Conservation (phyloP, 2,329 filamentous ascomycete species). For the Chalaropsis thielavioides region DNA sequence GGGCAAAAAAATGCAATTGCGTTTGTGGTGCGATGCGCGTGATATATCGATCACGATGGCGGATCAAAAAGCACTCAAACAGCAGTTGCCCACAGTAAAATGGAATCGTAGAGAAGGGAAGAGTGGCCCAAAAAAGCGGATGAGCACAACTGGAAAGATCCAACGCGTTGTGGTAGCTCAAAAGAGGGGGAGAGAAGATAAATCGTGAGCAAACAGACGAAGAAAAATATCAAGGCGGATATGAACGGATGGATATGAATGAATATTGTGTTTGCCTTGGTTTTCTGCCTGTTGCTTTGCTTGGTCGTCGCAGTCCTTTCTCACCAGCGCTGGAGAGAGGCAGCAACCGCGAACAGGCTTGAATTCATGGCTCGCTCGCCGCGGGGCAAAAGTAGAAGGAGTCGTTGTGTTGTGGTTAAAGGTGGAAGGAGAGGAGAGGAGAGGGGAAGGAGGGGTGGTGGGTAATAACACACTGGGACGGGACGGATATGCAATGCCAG, state of each 20-base stretch:
- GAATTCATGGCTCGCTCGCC: slow-evolving; percentile 13
- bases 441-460: not conserved
- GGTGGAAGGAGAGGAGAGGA: not conserved
- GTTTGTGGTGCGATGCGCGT: not conserved
- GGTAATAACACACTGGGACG: slow-evolving; percentile 4
- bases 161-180: not conserved
- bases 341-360: slow-evolving; percentile 1
- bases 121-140: not conserved
- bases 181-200: not conserved
- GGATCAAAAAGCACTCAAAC: not conserved
- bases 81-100: not conserved
- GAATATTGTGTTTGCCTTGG: not conserved
- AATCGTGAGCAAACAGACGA: not conserved
- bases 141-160: not conserved
- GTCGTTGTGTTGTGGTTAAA: not conserved
- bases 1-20: slow-evolving; percentile 5
- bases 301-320: slow-evolving; percentile 10
- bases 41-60: not conserved
- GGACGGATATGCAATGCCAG: not conserved
- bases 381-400: not conserved
- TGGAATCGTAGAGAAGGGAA: not conserved
- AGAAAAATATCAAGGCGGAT: not conserved
- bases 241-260: not conserved
- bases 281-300: not conserved
- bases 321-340: slow-evolving; percentile 14